phyloP scores from a whole-genome alignment of 345 rosid species.

The Rhodomyrtus tomentosa region DNA sequence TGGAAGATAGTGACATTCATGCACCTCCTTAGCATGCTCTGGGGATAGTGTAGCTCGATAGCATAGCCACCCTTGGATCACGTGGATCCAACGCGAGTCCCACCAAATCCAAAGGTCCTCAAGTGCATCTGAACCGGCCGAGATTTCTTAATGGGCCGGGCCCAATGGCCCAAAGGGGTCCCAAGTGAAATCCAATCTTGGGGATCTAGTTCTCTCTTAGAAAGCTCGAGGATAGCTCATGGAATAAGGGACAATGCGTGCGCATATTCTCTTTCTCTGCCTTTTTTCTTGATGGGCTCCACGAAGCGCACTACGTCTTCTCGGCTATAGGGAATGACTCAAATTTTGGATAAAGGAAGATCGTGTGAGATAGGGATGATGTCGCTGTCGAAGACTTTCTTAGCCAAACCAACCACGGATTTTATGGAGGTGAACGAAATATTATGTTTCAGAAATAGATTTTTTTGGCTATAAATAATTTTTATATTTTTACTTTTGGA shows the following conservation, averaged over 20 bases:
- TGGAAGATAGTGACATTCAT: no score
- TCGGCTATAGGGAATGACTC: background rate
- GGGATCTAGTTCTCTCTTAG: background rate
- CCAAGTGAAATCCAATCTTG: background rate
- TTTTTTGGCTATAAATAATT: no score
- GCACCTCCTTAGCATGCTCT: background rate
- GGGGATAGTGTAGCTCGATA: fast-evolving
- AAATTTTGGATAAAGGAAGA: background rate
- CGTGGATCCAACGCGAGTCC: background rate
- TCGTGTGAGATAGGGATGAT: background rate
- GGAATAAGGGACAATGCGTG: background rate
- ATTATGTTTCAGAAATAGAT: no score
- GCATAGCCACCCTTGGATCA: background rate
- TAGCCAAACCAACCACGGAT: background rate
- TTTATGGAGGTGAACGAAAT: no score
- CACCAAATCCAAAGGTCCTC: background rate
- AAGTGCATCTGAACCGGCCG: background rate
- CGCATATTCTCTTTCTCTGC: background rate
- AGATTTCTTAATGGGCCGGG: background rate
- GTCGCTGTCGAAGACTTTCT: background rate
- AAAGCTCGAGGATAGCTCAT: background rate
- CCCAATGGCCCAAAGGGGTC: background rate
- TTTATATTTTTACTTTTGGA: no score
- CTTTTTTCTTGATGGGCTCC: background rate
- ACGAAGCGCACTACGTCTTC: background rate